Percentiles rank a stretch among this genome's conserved stretches.
Conservation (phyloP, 257 asterid species). For the Solanum piurae region DNA sequence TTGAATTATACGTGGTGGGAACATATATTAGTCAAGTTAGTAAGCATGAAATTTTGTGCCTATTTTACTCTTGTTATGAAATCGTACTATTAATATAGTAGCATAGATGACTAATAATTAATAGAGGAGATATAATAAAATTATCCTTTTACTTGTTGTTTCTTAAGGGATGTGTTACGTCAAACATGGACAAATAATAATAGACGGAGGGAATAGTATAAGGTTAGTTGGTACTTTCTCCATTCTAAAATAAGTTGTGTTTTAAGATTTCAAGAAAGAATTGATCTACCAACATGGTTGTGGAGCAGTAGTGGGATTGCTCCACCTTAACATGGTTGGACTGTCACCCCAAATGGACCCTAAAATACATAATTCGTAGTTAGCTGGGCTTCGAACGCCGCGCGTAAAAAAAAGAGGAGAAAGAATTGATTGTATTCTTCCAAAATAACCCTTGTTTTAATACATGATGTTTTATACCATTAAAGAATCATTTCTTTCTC, state of each 20-base stretch:
- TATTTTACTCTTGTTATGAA: background rate
- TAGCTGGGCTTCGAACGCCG: background rate
- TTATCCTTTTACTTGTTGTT: background rate
- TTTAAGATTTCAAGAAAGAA: background rate
- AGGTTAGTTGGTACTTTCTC: background rate
- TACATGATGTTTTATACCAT: background rate
- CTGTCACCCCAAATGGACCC: background rate
- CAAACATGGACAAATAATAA: background rate
- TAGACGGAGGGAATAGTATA: rapidly evolving
- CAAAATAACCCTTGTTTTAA: background rate
- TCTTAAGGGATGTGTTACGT: background rate
- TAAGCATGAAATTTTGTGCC: background rate
- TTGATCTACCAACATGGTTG: background rate
- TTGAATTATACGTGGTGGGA: rapidly evolving
- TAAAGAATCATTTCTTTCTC: background rate
- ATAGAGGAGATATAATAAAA: too few species aligned
- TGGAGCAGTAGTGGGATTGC: rapidly evolving
- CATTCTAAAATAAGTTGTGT: rapidly evolving
- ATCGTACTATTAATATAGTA: background rate
- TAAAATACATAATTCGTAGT: too few species aligned
- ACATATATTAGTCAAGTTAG: background rate
- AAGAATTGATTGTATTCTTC: background rate
- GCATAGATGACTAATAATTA: background rate
- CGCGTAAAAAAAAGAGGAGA: too few species aligned
- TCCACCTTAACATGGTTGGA: background rate